Conservation (phyloP, 495 filamentous ascomycete genomes). For the Bryoglossum gracile region DNA sequence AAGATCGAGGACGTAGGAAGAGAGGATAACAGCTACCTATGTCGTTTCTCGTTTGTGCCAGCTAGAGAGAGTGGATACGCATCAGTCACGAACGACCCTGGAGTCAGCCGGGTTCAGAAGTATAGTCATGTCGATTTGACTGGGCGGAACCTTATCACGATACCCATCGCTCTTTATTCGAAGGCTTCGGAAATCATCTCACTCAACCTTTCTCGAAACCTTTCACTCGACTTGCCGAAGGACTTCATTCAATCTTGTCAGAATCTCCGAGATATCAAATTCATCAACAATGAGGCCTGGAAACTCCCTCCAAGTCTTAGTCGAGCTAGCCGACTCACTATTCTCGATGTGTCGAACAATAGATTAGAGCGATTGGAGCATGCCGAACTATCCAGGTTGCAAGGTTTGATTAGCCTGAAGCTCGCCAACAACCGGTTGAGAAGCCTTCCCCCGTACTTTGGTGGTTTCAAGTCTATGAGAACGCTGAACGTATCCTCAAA, state of each 20-base stretch:
- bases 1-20: conserved; percentile 90
- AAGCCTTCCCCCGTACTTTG: conserved; percentile 71
- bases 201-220: conserved; percentile 84
- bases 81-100: conserved; percentile 55
- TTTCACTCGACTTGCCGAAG: conserved; percentile 85
- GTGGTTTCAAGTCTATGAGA: conserved; percentile 63
- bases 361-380: conserved; percentile 78
- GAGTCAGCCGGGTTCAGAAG: conserved; percentile 73
- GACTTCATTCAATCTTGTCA: conserved; percentile 95
- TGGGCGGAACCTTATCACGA: conserved; percentile 87
- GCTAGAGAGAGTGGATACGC: conserved; percentile 76
- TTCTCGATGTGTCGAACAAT: conserved; percentile 93
- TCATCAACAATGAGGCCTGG: conserved; percentile 82
- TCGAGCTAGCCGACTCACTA: conserved; percentile 72
- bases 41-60: conserved; percentile 89
- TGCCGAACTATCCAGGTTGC: conserved; percentile 62
- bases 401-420: conserved; percentile 80
- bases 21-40: conserved; percentile 95
- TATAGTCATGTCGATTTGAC: conserved; percentile 89
- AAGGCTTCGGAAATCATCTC: conserved; percentile 90
- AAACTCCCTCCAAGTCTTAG: conserved; percentile 79
- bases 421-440: conserved; percentile 86
- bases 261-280: conserved; percentile 91
- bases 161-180: conserved; percentile 88
- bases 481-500: conserved; percentile 91